A percentile compares a stretch with the other conserved stretches of the same genome.
These are phyloP conservation scores for Gossypium gossypioides DNA, from an alignment of 441 rosid genomes.

Conservation along the genomic window DNA sequence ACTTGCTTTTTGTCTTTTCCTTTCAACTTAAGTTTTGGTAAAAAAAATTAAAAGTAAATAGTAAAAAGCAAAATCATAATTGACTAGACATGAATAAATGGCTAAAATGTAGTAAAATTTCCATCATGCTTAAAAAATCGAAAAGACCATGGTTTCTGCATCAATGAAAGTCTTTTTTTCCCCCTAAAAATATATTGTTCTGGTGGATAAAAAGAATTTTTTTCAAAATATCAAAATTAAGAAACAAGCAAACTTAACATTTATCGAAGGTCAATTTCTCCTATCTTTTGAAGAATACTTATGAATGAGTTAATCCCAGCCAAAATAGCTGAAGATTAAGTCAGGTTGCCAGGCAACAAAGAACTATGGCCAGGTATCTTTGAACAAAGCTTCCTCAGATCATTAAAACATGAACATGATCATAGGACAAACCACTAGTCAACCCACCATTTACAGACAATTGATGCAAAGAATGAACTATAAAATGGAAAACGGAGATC, in stretches of 20 bases:
- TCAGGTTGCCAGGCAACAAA: not conserved
- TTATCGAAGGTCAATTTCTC: not conserved
- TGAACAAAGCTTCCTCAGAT: not conserved
- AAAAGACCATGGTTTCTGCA: not conserved
- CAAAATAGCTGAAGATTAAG: not conserved
- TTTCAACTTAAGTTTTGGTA: not conserved
- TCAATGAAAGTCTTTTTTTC: not conserved
- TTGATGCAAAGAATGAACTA: not conserved
- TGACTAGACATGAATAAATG: not conserved
- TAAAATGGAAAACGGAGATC: not conserved
- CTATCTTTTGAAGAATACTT: not conserved
- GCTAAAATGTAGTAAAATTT: not conserved
- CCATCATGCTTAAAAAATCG: not conserved
- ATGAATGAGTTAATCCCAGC: not conserved
- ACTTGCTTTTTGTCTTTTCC: not conserved
- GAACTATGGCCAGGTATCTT: not conserved
- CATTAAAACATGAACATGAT: not conserved
- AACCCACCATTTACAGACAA: conserved; percentile 5
- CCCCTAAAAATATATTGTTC: not conserved
- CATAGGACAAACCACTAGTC: not conserved
- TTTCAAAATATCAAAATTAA: conserved; percentile 2
- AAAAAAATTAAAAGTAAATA: not conserved
- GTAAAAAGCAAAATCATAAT: not conserved
- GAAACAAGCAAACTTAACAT: not conserved
- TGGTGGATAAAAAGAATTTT: not conserved